Percentiles rank a stretch among this genome's conserved stretches.
Evolutionary conservation across 805 yeast species (phyloP).

Genomic region (Wickerhamomyces chambardii): DNA sequence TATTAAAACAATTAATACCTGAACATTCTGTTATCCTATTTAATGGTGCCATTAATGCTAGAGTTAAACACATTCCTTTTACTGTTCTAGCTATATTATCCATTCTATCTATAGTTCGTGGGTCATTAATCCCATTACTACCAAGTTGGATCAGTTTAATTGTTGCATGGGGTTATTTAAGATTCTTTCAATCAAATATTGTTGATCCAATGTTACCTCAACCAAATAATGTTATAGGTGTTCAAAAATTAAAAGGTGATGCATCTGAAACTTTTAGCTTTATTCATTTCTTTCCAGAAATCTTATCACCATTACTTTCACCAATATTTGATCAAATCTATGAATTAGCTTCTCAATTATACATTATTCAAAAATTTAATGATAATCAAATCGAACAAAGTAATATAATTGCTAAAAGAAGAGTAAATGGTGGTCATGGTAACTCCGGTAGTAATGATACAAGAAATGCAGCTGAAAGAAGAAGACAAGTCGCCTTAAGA

Average conservation of each 20-base stretch:
- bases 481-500: slow-evolving; percentile 70
- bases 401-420: slow-evolving; percentile 59
- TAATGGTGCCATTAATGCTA: slow-evolving; percentile 35
- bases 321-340: slow-evolving; percentile 39
- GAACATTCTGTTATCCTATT: slow-evolving; percentile 46
- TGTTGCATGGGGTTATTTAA: slow-evolving; percentile 64
- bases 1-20: slow-evolving; percentile 57
- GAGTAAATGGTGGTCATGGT: slow-evolving; percentile 23
- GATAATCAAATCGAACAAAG: slow-evolving; percentile 66
- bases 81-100: slow-evolving; percentile 21
- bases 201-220: slow-evolving; percentile 47
- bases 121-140: slow-evolving; percentile 38
- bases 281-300: slow-evolving; percentile 75
- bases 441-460: slow-evolving; percentile 19
- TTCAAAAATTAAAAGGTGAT: slow-evolving; percentile 53
- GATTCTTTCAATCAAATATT: slow-evolving; percentile 63
- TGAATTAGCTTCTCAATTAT: slow-evolving; percentile 29
- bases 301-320: slow-evolving; percentile 39
- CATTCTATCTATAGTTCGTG: slow-evolving; percentile 16
- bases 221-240: slow-evolving; percentile 18
- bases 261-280: slow-evolving; percentile 86
- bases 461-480: slow-evolving; percentile 59
- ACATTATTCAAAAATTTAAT: slow-evolving; percentile 52
- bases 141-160: slow-evolving; percentile 55
- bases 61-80: slow-evolving; percentile 61